Conservation (phyloP, 208 protist species). For the Leishmania mexicana region DNA sequence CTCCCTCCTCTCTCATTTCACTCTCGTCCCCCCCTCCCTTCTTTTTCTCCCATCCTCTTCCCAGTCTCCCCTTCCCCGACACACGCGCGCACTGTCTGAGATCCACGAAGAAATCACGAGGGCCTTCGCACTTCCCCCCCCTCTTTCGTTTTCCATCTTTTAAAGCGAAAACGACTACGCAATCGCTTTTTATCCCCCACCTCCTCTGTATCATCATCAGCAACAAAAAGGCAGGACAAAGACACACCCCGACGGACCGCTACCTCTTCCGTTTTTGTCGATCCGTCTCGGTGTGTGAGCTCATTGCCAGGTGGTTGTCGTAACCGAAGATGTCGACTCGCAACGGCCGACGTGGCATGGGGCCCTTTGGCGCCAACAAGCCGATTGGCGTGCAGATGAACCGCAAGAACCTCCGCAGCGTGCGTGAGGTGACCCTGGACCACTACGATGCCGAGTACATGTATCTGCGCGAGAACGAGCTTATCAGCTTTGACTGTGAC, state of each 20-base stretch:
- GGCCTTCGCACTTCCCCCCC: background rate
- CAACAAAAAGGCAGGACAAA: background rate
- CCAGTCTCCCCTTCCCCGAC: too few relatives aligned
- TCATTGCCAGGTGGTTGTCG: background rate
- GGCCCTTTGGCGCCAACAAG: conserved; percentile 59
- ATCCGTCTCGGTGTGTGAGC: background rate
- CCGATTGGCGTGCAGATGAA: conserved; percentile 80
- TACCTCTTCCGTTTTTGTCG: background rate
- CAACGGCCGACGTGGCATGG: conserved; percentile 44
- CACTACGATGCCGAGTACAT: conserved; percentile 88
- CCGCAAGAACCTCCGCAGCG: conserved; percentile 82
- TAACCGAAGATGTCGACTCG: conserved; percentile 24
- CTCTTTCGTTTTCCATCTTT: background rate
- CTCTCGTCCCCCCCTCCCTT: background rate
- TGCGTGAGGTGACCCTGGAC: conserved; percentile 72
- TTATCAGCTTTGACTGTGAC: conserved; percentile 84
- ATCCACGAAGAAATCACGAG: conserved; percentile 5
- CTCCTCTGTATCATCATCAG: background rate
- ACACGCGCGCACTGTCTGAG: background rate
- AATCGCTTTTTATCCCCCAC: background rate
- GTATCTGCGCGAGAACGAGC: conserved; percentile 93
- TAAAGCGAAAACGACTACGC: background rate
- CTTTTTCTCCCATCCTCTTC: background rate
- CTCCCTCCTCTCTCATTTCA: conserved; percentile 7
- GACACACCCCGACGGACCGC: background rate